phyloP scores from a whole-genome alignment of 805 yeast species.

The Wickerhamiella musiphila region DNA sequence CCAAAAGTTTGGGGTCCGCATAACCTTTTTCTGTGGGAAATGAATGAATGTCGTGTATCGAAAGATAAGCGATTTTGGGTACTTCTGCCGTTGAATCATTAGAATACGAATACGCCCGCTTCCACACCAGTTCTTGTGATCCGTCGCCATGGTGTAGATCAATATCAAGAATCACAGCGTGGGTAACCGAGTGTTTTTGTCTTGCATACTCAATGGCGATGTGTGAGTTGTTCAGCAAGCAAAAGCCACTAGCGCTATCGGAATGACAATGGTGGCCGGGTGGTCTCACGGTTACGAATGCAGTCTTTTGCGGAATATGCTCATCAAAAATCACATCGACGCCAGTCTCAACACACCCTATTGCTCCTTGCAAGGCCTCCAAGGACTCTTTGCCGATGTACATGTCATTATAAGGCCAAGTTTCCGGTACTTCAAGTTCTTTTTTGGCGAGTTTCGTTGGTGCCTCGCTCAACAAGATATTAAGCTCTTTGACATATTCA shows the following conservation, averaged over 20 bases:
- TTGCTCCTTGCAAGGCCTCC: constrained; percentile 56
- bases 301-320: constrained; percentile 20
- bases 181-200: constrained; percentile 45
- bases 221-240: constrained; percentile 66
- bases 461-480: constrained; percentile 42
- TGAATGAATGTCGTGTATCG: constrained; percentile 71
- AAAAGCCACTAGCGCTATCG: constrained; percentile 71
- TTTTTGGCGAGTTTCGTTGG: constrained; percentile 33
- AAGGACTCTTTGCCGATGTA: constrained; percentile 50
- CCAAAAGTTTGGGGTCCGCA: constrained; percentile 53
- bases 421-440: constrained; percentile 56
- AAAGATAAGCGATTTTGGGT: constrained; percentile 57
- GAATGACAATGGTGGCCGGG: constrained; percentile 84
- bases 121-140: constrained; percentile 73
- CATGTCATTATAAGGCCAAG: constrained; percentile 74
- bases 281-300: constrained; percentile 57
- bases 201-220: constrained; percentile 65
- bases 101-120: constrained; percentile 44
- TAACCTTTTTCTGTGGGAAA: constrained; percentile 69
- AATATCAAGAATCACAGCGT: constrained; percentile 66
- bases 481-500: constrained; percentile 46
- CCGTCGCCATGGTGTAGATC: constrained; percentile 88
- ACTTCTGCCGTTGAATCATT: constrained; percentile 15
- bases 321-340: constrained; percentile 35
- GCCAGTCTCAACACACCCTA: constrained; percentile 60